Evolutionary conservation across 1,284 basidiomycete species (phyloP).

Genomic region (Lentinus polychrous): DNA sequence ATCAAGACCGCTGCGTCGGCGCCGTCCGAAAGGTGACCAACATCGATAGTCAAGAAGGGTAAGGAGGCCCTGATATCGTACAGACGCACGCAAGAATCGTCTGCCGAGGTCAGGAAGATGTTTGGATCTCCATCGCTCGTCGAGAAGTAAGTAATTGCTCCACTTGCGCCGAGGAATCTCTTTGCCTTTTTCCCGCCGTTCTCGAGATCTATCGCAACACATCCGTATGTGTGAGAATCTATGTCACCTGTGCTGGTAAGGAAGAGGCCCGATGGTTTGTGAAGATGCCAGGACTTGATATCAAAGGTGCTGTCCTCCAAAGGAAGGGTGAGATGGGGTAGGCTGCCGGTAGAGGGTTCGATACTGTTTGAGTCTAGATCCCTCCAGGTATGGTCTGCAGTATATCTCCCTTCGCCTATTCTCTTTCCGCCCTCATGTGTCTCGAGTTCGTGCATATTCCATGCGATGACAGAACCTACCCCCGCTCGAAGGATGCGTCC

Average conservation of each 20-base stretch:
- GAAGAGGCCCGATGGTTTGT: constrained; percentile 22
- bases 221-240: constrained; percentile 16
- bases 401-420: constrained; percentile 22
- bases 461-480: constrained; percentile 23
- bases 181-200: constrained; percentile 21
- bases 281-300: constrained; percentile 24
- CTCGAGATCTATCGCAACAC: constrained; percentile 28
- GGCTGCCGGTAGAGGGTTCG: constrained; percentile 28
- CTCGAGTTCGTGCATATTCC: constrained; percentile 27
- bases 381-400: constrained; percentile 19
- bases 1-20: constrained; percentile 17
- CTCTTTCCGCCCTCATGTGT: constrained; percentile 24
- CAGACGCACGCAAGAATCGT: constrained; percentile 33
- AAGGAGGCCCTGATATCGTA: constrained; percentile 30
- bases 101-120: constrained; percentile 28
- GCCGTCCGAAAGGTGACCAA: constrained; percentile 5
- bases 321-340: constrained; percentile 16
- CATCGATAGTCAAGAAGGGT: constrained; percentile 20
- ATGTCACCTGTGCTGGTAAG: constrained; percentile 18
- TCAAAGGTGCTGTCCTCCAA: constrained; percentile 18
- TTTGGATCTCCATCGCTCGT: constrained; percentile 29
- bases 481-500: constrained; percentile 27
- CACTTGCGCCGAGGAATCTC: constrained; percentile 34
- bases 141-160: constrained; percentile 24
- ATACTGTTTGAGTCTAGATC: constrained; percentile 24